phyloP scores from a whole-genome alignment of 73 alveolate species.

The Stentor roeselii region DNA sequence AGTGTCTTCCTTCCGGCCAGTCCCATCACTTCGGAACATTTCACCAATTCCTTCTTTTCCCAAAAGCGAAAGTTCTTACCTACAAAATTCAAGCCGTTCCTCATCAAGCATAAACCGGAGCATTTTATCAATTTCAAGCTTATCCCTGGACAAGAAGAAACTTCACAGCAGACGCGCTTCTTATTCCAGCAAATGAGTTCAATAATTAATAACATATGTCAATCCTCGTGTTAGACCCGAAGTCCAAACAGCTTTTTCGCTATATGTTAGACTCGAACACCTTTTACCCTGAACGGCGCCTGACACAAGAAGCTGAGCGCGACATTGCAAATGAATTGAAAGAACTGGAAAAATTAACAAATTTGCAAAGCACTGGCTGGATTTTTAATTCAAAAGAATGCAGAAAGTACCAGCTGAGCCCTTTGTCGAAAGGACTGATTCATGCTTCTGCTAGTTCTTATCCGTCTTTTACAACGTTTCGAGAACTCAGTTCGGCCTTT shows the following conservation, averaged over 20 bases:
- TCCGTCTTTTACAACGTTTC: constrained; percentile 48
- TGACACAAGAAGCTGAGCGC: neutral
- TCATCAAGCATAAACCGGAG: no score
- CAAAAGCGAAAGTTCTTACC: no score
- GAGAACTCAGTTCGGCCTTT: constrained; percentile 82
- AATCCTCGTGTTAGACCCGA: neutral
- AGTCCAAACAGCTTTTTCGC: neutral
- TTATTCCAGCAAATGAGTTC: no score
- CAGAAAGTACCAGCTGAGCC: constrained; percentile 38
- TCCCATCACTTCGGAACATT: no score
- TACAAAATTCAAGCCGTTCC: no score
- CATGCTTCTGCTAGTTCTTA: constrained; percentile 36
- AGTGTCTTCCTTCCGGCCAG: no score
- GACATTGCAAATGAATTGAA: neutral
- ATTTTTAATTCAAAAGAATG: neutral
- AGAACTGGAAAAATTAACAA: neutral
- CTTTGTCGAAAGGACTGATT: constrained; percentile 35
- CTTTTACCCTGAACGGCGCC: neutral
- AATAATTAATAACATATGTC: no score
- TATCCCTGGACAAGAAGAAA: no score
- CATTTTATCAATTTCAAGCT: no score
- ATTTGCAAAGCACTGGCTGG: neutral
- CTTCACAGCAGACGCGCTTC: no score
- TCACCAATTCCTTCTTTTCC: no score
- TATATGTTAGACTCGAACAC: neutral